These are phyloP conservation scores for Trichoderma cornu-damae DNA, from an alignment of 2,329 filamentous ascomycete genomes.

Conservation along the genomic window DNA sequence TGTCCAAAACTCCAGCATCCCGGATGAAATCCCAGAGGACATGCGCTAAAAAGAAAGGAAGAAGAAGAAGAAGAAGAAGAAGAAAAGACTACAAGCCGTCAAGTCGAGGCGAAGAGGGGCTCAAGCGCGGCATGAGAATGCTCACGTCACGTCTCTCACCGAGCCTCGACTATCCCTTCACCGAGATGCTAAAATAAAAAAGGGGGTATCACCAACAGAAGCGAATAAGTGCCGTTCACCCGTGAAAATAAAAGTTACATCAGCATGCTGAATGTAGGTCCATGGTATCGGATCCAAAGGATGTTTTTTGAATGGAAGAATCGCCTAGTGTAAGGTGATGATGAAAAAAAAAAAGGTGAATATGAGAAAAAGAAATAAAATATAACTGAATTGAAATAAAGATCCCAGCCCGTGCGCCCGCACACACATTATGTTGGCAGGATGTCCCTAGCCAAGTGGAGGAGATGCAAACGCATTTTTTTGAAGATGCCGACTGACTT, in stretches of 20 bases:
- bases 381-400: constrained; percentile 12
- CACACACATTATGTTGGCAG: constrained; percentile 15
- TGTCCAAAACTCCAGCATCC: constrained; percentile 22
- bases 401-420: constrained; percentile 24
- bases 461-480: constrained; percentile 20
- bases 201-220: constrained; percentile 36
- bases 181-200: constrained; percentile 20
- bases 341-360: constrained; percentile 22
- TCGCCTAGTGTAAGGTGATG: constrained; percentile 25
- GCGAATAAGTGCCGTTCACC: constrained; percentile 27
- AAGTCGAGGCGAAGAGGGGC: constrained; percentile 13
- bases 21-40: constrained; percentile 27
- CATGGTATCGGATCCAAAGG: constrained; percentile 19
- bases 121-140: neutral
- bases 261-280: constrained; percentile 21
- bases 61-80: no score
- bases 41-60: no score
- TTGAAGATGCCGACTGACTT: constrained; percentile 24
- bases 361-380: no score
- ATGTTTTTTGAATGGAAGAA: constrained; percentile 26
- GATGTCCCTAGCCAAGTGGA: neutral
- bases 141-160: neutral
- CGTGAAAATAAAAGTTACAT: constrained; percentile 19
- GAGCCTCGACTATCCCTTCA: constrained; percentile 4
- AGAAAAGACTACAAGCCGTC: constrained; percentile 31